Base-by-base conservation (phyloP, 108 stramenopile species). In the Skeletonema potamos region DNA sequence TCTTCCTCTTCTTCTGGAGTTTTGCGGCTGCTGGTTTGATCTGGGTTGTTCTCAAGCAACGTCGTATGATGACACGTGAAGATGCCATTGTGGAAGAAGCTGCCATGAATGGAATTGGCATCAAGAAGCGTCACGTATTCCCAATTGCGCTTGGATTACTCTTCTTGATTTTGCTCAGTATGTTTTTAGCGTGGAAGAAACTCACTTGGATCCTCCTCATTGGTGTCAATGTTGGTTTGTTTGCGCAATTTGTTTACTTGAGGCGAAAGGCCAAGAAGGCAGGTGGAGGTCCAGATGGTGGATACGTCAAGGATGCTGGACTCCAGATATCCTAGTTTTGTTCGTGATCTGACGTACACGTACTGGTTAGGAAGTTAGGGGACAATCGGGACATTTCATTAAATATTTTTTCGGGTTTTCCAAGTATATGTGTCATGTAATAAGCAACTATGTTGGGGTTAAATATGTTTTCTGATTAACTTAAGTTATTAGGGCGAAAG, bases 71-170 rank as follows among this genome's bases (percentile, higher is more conserved):
- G 79, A 54, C 79, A 41, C 68, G 70, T 4, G 74, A 81, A 59
- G 79, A 81, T 60, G 79, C 79, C 26, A 76, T 81, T 11, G 74
- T 76, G 6, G 79, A 81, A 71, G 79, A 81, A 72, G 79, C 79
- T 8, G 57, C 74, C 41, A 72, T 81, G 74, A 63, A 76, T n/a
- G 70, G 74, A 11, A 64, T 76, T 27, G 79, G 79, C 32, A 68
- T 81, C 44, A 70, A 76, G 58, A 81, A 76, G 39, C 74, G 74
- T 37, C 79, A 81, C 48, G 69, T 81, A 32, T 76, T 81, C 70
- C 74, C 74, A 36, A 72, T 76, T 54, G 74, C 70, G 13, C 69
- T 81, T 20, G 74, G 56, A 33, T 37, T 81, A 26, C 48, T 81
- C 69, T 70, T 81, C 58, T 55, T 81, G 57, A 59, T 51, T 37